Evolutionary conservation across 768 basidiomycete species (phyloP).

Genomic region (Termitomyces sp.): DNA sequence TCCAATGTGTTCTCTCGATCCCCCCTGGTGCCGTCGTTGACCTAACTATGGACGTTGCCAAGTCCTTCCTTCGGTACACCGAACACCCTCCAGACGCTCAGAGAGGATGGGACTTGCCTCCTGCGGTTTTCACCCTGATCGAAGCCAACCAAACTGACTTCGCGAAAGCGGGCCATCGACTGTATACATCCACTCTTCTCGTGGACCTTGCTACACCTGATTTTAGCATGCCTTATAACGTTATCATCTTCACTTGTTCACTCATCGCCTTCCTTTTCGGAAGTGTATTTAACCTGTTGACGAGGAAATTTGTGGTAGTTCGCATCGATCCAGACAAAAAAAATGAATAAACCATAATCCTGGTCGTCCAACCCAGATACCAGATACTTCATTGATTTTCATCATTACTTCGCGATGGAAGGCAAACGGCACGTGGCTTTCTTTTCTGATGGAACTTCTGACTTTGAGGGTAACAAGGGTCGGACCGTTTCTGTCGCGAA

Average conservation of each 20-base stretch:
- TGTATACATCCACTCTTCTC: slow-evolving; percentile 80
- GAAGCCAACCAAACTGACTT: slow-evolving; percentile 14
- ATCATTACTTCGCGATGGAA: not conserved
- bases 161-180: slow-evolving; percentile 24
- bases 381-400: not conserved
- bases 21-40: slow-evolving; percentile 61
- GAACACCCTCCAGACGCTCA: slow-evolving; percentile 96
- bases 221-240: slow-evolving; percentile 99
- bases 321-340: slow-evolving; percentile 16
- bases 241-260: slow-evolving; percentile 94
- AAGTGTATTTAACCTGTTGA: slow-evolving; percentile 82
- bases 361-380: not conserved
- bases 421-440: not conserved
- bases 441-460: slow-evolving; percentile 13
- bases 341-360: slow-evolving; percentile 3
- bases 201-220: slow-evolving; percentile 97
- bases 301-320: slow-evolving; percentile 70
- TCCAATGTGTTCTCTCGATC: slow-evolving; percentile 68
- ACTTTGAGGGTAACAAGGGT: not conserved
- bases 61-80: slow-evolving; percentile 87
- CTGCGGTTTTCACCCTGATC: slow-evolving; percentile 65
- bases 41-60: slow-evolving; percentile 69
- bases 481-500: slow-evolving; percentile 2
- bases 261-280: slow-evolving; percentile 92
- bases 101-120: slow-evolving; percentile 90